Conservation (phyloP, 208 protist genomes). For the Acanthamoeba rhysodes region DNA sequence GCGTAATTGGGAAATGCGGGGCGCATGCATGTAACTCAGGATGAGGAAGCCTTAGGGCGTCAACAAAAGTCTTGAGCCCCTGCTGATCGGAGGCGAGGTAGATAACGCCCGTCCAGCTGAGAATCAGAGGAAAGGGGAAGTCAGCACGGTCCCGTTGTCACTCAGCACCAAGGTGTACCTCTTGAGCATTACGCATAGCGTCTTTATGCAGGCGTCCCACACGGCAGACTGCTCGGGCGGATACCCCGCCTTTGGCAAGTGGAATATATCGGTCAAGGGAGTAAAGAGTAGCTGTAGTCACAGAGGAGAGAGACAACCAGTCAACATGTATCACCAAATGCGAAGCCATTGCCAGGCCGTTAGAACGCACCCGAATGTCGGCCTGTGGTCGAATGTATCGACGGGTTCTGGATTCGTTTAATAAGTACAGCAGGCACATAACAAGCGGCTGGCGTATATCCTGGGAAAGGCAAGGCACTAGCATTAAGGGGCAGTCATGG, state of each 20-base stretch:
- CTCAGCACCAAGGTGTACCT: neutral
- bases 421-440: conserved; percentile 57
- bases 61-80: conserved; percentile 80
- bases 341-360: neutral
- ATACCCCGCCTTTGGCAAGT: conserved; percentile 34
- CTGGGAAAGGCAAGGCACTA: neutral
- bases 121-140: neutral
- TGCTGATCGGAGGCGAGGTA: conserved; percentile 78
- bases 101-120: conserved; percentile 56
- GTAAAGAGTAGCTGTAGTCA: conserved; percentile 39
- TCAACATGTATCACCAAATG: neutral
- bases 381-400: conserved; percentile 48
- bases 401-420: conserved; percentile 37
- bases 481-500: neutral
- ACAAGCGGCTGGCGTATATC: conserved; percentile 40
- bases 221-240: neutral
- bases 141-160: neutral
- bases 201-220: conserved; percentile 45
- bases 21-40: conserved; percentile 78
- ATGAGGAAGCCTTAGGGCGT: conserved; percentile 80
- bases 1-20: neutral
- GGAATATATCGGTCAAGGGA: conserved; percentile 60
- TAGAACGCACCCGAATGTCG: conserved; percentile 24
- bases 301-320: neutral
- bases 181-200: conserved; percentile 33